Base-by-base conservation (phyloP, 352 stramenopile genomes). In the Ophiocytium majus region DNA sequence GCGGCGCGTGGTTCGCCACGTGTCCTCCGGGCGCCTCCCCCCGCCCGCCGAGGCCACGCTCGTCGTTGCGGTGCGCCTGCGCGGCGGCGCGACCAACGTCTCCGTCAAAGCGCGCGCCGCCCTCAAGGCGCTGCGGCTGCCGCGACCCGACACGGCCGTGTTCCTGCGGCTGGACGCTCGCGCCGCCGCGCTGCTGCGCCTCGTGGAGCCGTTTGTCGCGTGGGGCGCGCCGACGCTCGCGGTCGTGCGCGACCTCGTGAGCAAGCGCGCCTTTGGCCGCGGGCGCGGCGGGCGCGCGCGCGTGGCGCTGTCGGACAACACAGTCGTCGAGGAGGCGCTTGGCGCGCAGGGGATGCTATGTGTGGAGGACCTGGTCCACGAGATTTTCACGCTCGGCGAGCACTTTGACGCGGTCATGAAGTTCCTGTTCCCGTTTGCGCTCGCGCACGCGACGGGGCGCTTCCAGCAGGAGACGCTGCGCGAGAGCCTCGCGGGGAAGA, bases 351-450 rank as follows among this genome's bases (percentile, higher is more conserved):
- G 96, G 82, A 98, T 99, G 90, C 96, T 98, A 91, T 99, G 97
- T 93, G 95, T 98, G 86, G 97, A 99, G 83, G 97, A 99, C 91
- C 89, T 99, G 76, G 97, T 99, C 91, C 96, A 99, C 93, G 97
- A 99, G 91, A 96, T 89, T 86, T 98, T 94, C 94, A 99, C 97
- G 84, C 95, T 98, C 83, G 97, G 97, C 89, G 95, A 97, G 81
- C 90, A 99, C 94, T 99, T 99, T 95, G 99, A 99, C 94, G 89
- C 98, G 89, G 97, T 95, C 76, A 96, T 97, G 84, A 99, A 99
- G 95, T 99, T 99, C 92, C 93, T 99, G 83, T 99, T 97, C 97
- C 97, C 97, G 19, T 99, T 99, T 94, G 98, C 99, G 95, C 93
- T 99, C 50, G 89, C 85, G 50, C 81, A 84, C 85, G 74, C 85